Evolutionary conservation across 768 basidiomycete species (phyloP).

Genomic region (Mycena rebaudengoi): DNA sequence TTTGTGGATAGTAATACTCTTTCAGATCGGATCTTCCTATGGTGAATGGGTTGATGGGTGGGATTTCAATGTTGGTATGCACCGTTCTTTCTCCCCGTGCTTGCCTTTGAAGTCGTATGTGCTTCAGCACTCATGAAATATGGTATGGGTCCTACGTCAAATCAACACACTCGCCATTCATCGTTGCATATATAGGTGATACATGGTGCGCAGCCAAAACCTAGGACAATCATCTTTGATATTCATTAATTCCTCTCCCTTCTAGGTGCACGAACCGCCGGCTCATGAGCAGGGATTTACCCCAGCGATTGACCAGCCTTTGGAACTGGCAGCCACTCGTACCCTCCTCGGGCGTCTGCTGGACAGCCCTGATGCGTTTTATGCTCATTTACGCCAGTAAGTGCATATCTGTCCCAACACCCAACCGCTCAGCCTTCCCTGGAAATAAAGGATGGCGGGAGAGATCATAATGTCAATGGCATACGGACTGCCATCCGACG

Average conservation of each 20-base stretch:
- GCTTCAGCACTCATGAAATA: slow-evolving; percentile 22
- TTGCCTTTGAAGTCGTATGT: background rate
- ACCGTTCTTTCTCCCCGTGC: background rate
- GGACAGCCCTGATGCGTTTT: slow-evolving; percentile 4
- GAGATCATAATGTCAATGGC: slow-evolving; percentile 39
- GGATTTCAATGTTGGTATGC: slow-evolving; percentile 20
- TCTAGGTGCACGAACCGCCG: slow-evolving; percentile 19
- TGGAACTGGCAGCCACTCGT: slow-evolving; percentile 11
- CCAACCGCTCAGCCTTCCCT: no score
- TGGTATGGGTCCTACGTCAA: slow-evolving; percentile 2
- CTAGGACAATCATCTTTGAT: background rate
- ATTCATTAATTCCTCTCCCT: background rate
- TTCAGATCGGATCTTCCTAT: slow-evolving; percentile 14
- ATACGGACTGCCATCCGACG: slow-evolving; percentile 38
- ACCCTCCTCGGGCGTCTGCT: slow-evolving; percentile 23
- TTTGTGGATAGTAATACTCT: background rate
- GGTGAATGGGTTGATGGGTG: slow-evolving; percentile 23
- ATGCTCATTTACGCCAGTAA: slow-evolving; percentile 8
- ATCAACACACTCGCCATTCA: no score
- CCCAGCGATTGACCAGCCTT: background rate
- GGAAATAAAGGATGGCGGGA: slow-evolving; percentile 26
- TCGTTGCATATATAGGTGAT: background rate
- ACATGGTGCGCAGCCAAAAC: background rate
- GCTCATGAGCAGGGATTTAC: slow-evolving; percentile 12
- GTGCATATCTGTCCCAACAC: background rate